Conservation (phyloP, 1,284 basidiomycete species). For the Fomitiporia mediterranea region DNA sequence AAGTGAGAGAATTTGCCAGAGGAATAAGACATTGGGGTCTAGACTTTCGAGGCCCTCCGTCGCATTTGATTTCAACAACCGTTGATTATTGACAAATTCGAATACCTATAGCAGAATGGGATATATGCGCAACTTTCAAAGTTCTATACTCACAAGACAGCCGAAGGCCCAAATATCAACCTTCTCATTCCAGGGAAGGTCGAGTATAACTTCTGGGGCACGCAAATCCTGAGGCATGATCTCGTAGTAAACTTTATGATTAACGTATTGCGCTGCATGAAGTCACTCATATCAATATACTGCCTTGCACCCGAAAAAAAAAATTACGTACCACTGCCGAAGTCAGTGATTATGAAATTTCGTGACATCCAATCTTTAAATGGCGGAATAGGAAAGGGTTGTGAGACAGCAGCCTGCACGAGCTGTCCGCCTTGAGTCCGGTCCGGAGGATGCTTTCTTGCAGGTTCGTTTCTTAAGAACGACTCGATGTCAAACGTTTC, state of each 20-base stretch:
- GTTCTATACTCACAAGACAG: slow-evolving; percentile 27
- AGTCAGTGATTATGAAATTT: not conserved
- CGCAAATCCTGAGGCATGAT: slow-evolving; percentile 33
- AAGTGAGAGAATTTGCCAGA: too few species aligned
- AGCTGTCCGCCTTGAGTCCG: not conserved
- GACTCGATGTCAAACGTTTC: not conserved
- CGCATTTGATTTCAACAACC: not conserved
- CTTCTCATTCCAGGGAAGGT: slow-evolving; percentile 28
- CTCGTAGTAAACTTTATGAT: slow-evolving; percentile 17
- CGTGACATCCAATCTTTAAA: too few species aligned
- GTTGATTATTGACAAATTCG: not conserved
- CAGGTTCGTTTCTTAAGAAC: not conserved
- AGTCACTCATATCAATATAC: not conserved
- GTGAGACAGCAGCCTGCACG: not conserved
- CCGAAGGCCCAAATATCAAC: slow-evolving; percentile 37
- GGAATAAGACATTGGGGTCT: too few species aligned
- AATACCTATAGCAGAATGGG: not conserved
- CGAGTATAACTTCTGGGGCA: slow-evolving; percentile 35
- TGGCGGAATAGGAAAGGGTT: not conserved
- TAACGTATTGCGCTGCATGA: slow-evolving; percentile 18
- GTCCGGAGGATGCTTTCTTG: not conserved
- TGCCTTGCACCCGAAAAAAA: not conserved
- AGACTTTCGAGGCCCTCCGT: too few species aligned
- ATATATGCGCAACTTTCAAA: not conserved
- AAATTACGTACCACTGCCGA: not conserved